Base-by-base conservation (phyloP, 768 basidiomycete species). In the Lentinula aciculospora region DNA sequence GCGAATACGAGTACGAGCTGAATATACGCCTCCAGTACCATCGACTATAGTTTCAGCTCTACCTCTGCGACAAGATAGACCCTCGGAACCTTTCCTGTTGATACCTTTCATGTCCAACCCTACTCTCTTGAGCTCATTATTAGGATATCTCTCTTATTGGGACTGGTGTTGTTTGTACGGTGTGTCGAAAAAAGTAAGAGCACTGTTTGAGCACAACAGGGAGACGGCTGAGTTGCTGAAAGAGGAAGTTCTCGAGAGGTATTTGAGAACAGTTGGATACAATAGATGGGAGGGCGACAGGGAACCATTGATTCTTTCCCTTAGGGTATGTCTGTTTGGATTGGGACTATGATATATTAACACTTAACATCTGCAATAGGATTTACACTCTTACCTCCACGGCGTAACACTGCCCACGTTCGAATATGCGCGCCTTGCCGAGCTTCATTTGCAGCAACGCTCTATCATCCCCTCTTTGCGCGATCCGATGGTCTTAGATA, bases 311-410 rank as follows among this genome's bases (percentile, higher is more conserved):
- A 70, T 74, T 19, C 64, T 94, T 57, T 82, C 83, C 9, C 65
- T 90, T 28, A 77, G 82, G 74, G 90, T 84, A 59, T 56, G 82
- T 47, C 46, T n/a, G 25, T 25, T 57, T 40, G 19, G 29, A 40
- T 40, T 28, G 13, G 7, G 36, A 17, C n/a, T 55, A 39, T 32
- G 36, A 40, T 17, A 12, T 57, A 34, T 9, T 8, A 56, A 23
- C 44, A 12, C n/a, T 32, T 27, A 6, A 25, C 17, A 17, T 32
- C 42, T 31, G 25, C 36, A 15, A n/a, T 63, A 92, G 88, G 91
- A 94, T 69, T 76, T 94, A 39, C 81, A 81, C 64, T 81, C 86
- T 53, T 94, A 92, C 64, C 84, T 92, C 81, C 80, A 84, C 46
- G 89, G 89, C 2, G 86, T 92, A 4, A 85, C 84, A 4, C 81